Conservation (phyloP, 2,329 filamentous ascomycete genomes). For the Macrophomina pseudophaseolina region DNA sequence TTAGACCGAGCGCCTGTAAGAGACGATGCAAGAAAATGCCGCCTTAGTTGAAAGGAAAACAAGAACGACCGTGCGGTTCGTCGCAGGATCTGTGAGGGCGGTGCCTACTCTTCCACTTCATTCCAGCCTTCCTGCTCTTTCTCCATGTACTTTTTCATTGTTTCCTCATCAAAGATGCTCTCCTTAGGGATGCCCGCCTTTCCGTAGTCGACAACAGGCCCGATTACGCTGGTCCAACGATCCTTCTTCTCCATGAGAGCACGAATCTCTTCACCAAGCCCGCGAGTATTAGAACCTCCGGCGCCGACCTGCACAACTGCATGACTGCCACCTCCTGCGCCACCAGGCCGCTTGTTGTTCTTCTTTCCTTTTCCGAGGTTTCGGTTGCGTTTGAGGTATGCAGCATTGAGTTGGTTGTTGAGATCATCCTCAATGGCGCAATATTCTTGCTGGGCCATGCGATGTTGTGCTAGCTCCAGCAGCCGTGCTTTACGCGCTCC, state of each 20-base stretch:
- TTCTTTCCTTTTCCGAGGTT: conserved; percentile 95
- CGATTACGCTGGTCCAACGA: conserved; percentile 90
- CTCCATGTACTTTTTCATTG: conserved; percentile 76
- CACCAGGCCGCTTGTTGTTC: conserved; percentile 73
- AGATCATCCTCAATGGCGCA: conserved; percentile 96
- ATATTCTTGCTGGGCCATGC: conserved; percentile 96
- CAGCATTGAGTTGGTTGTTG: conserved; percentile 90
- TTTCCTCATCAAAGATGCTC: conserved; percentile 74
- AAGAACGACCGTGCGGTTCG: too few species aligned
- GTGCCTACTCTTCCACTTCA: conserved; percentile 70
- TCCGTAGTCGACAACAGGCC: conserved; percentile 86
- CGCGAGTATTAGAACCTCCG: conserved; percentile 25
- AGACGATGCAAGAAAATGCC: background rate
- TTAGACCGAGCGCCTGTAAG: background rate
- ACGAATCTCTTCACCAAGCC: conserved; percentile 86
- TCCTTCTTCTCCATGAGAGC: conserved; percentile 89
- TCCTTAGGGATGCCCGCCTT: conserved; percentile 76
- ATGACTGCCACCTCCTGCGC: conserved; percentile 57
- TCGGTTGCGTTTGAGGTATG: conserved; percentile 93
- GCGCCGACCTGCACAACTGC: conserved; percentile 59
- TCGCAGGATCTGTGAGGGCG: too few species aligned
- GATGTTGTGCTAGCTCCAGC: conserved; percentile 84
- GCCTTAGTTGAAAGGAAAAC: background rate
- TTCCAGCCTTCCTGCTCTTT: conserved; percentile 82
- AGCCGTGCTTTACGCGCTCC: conserved; percentile 88